Percentiles rank a stretch among this genome's conserved stretches.
These are phyloP conservation scores for Penicillium digitatum DNA, from an alignment of 2,329 filamentous ascomycete species.

Conservation along the genomic window DNA sequence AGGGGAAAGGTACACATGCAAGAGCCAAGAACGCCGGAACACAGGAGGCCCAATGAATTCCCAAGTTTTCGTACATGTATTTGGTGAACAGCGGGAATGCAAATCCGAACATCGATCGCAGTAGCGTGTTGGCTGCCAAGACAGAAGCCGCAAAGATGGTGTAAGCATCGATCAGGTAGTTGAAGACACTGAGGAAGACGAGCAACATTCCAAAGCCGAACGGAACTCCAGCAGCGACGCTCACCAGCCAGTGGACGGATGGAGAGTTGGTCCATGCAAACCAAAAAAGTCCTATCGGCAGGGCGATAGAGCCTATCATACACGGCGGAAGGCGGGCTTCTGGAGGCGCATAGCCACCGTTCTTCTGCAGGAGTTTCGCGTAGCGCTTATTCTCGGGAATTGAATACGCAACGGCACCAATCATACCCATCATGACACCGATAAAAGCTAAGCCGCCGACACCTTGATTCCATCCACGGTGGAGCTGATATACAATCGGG, in stretches of 20 bases:
- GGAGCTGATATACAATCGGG: constrained; percentile 48
- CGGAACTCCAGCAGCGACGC: constrained; percentile 35
- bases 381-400: constrained; percentile 44
- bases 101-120: constrained; percentile 47
- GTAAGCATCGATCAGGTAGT: constrained; percentile 45
- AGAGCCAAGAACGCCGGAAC: constrained; percentile 47
- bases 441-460: constrained; percentile 49
- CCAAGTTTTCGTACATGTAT: constrained; percentile 44
- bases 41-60: constrained; percentile 48
- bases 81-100: constrained; percentile 49
- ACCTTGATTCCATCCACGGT: constrained; percentile 47
- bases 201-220: constrained; percentile 45
- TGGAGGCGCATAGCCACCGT: constrained; percentile 58
- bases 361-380: constrained; percentile 39
- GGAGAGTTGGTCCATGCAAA: constrained; percentile 57
- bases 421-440: constrained; percentile 46
- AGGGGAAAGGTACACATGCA: constrained; percentile 44
- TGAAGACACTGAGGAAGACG: constrained; percentile 41
- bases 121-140: constrained; percentile 45
- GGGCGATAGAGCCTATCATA: constrained; percentile 48
- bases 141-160: constrained; percentile 44
- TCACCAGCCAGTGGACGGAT: constrained; percentile 39
- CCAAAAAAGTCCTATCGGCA: constrained; percentile 58
- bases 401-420: constrained; percentile 40
- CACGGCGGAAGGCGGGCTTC: constrained; percentile 54